Percentiles rank a stretch among this genome's conserved stretches.
These are phyloP conservation scores for Eutypella sp. DNA, from an alignment of 2,329 filamentous ascomycete genomes.

Conservation along the genomic window DNA sequence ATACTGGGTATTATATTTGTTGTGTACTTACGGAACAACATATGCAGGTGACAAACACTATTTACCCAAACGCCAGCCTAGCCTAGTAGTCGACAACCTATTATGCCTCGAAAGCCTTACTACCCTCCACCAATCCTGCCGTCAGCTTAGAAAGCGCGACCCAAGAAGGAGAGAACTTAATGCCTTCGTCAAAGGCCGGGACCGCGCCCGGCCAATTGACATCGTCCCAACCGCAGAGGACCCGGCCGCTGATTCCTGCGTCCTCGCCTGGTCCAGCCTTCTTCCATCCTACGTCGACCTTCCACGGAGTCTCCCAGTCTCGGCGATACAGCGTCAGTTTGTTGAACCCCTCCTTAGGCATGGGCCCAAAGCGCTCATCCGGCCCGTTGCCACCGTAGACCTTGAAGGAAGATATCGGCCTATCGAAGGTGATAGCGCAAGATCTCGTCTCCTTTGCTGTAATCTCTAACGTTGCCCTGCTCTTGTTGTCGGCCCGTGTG, in stretches of 20 bases:
- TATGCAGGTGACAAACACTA: not conserved
- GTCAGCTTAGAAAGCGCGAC: conserved; percentile 67
- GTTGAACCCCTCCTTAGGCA: conserved; percentile 57
- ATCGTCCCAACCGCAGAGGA: conserved; percentile 85
- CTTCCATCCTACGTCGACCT: conserved; percentile 66
- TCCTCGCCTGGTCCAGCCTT: conserved; percentile 31
- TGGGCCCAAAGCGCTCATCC: conserved; percentile 60
- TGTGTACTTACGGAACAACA: not conserved
- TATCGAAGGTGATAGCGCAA: conserved; percentile 69
- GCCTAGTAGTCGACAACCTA: not conserved
- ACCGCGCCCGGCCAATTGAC: conserved; percentile 67
- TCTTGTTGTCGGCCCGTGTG: conserved; percentile 31
- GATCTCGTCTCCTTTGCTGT: conserved; percentile 70
- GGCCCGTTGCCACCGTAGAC: conserved; percentile 56
- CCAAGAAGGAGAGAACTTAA: conserved; percentile 75
- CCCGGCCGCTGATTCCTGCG: conserved; percentile 51
- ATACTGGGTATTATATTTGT: too few relatives aligned
- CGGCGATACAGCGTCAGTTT: conserved; percentile 78
- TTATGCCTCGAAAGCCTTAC: conserved; percentile 60
- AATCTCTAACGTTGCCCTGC: conserved; percentile 59
- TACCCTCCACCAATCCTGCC: conserved; percentile 78
- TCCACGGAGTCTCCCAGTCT: conserved; percentile 72
- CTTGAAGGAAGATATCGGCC: conserved; percentile 58
- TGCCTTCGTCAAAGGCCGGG: conserved; percentile 77
- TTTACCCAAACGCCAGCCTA: not conserved